phyloP scores from a whole-genome alignment of 2,329 filamentous ascomycete species.

The Zymoseptoria crescenta region DNA sequence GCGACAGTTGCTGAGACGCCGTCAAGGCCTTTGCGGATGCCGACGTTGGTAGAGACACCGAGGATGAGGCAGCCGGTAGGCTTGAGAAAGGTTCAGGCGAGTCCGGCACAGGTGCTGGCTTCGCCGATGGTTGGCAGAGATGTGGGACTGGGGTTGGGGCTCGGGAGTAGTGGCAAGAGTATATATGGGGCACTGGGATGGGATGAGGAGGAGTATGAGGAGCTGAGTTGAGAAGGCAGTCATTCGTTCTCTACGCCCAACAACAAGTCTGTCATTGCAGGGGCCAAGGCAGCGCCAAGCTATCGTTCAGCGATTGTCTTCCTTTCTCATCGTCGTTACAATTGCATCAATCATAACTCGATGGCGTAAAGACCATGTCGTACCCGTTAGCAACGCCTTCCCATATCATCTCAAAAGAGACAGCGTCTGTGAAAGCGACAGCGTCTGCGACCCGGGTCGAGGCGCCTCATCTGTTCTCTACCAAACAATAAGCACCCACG shows the following conservation, averaged over 20 bases:
- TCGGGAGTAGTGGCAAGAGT: slow-evolving; percentile 3
- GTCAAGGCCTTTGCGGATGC: slow-evolving; percentile 12
- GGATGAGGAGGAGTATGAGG: slow-evolving; percentile 39
- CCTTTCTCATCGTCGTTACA: too few species aligned
- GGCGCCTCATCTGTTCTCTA: too few species aligned
- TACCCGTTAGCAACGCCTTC: too few species aligned
- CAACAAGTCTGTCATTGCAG: not conserved
- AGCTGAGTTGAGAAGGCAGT: slow-evolving; percentile 11
- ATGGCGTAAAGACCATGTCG: too few species aligned
- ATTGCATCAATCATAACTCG: not conserved
- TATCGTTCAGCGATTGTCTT: too few species aligned
- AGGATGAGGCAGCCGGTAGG: not conserved
- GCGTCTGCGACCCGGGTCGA: too few species aligned
- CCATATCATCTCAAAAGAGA: too few species aligned
- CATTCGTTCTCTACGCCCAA: not conserved
- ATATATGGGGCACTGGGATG: slow-evolving; percentile 40
- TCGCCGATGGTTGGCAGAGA: slow-evolving; percentile 4
- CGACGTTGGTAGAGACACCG: slow-evolving; percentile 12
- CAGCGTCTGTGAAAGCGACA: too few species aligned
- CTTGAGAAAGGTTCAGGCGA: slow-evolving; percentile 4
- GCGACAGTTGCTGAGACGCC: slow-evolving; percentile 11
- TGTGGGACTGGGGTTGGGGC: slow-evolving; percentile 4
- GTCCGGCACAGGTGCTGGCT: slow-evolving; percentile 1
- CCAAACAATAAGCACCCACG: too few species aligned
- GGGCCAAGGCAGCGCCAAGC: too few species aligned